Conservation (phyloP, 2,329 filamentous ascomycete genomes). For the Pseudocercospora fuligena region DNA sequence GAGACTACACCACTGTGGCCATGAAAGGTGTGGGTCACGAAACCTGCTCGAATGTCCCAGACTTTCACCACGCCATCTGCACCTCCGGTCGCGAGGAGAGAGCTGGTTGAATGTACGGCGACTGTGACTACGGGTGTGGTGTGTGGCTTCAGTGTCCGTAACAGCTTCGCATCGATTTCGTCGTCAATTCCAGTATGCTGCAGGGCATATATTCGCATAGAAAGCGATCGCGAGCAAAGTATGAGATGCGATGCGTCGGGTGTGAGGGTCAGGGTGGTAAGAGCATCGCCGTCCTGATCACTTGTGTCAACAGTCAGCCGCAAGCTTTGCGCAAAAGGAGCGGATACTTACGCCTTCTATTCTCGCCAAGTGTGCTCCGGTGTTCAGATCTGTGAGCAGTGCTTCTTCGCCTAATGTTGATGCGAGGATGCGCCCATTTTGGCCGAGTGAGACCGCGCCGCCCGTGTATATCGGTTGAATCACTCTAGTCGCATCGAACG, state of each 20-base stretch:
- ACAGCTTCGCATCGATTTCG: constrained; percentile 67
- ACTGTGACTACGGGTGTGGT: constrained; percentile 86
- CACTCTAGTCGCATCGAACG: constrained; percentile 81
- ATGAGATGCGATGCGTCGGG: constrained; percentile 87
- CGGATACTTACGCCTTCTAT: constrained; percentile 76
- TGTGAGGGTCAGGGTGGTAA: constrained; percentile 81
- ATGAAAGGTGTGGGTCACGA: constrained; percentile 92
- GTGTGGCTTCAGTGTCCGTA: constrained; percentile 87
- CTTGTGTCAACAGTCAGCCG: constrained; percentile 47
- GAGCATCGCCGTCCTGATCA: constrained; percentile 64
- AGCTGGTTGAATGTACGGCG: constrained; percentile 83
- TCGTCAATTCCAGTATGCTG: constrained; percentile 61
- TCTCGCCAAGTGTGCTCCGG: constrained; percentile 78
- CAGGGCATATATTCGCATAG: constrained; percentile 88
- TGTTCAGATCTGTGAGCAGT: constrained; percentile 81
- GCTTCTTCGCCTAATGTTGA: constrained; percentile 92
- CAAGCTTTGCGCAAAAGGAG: constrained; percentile 9
- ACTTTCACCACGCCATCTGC: constrained; percentile 95
- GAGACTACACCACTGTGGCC: constrained; percentile 91
- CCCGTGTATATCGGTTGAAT: constrained; percentile 95
- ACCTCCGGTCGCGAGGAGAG: constrained; percentile 86
- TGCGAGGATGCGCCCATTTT: constrained; percentile 79
- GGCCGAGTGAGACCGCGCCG: constrained; percentile 82
- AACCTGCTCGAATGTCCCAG: constrained; percentile 91
- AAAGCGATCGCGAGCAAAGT: constrained; percentile 90